Evolutionary conservation across 2,329 filamentous ascomycete genomes (phyloP).

Genomic region (Botrytis medusae): DNA sequence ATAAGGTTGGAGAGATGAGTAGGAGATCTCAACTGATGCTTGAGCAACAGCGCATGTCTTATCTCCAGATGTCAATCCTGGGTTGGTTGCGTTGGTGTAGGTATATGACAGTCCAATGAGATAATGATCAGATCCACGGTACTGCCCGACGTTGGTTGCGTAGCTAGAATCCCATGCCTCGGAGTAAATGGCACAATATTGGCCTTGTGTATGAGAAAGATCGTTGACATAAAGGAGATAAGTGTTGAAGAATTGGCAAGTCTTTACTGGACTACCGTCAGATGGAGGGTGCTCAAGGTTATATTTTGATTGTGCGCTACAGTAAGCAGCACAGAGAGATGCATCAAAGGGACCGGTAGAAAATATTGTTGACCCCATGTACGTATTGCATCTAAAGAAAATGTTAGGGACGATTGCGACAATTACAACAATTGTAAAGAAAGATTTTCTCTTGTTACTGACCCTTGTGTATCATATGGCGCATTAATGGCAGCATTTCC

Average conservation of each 20-base stretch:
- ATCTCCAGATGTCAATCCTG: not conserved
- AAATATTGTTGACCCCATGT: not conserved
- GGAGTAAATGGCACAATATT: slow-evolving; percentile 5
- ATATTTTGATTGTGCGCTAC: not conserved
- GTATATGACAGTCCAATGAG: not conserved
- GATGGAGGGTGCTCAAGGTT: not conserved
- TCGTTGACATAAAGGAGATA: not conserved
- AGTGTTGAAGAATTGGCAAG: not conserved
- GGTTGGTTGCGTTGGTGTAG: not conserved
- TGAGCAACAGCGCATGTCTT: not conserved
- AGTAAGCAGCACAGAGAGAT: not conserved
- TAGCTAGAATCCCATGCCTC: not conserved
- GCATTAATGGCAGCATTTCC: not conserved
- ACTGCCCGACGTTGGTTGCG: not conserved
- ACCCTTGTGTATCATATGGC: not conserved
- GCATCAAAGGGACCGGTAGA: not conserved
- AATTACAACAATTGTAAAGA: not conserved
- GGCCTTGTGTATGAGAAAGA: not conserved
- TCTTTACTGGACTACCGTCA: not conserved
- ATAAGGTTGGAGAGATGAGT: not conserved
- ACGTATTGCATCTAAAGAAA: not conserved
- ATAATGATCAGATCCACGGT: not conserved
- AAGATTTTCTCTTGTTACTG: not conserved
- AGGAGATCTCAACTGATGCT: not conserved
- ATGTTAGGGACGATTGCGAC: not conserved